Evolutionary conservation across 306 rosid species (phyloP).

Genomic region (barrel medic (Medicago truncatula)): MtrunA17r5.0-ANR NC_053042.1:5000501-5001000

Average conservation of each 20-base stretch:
- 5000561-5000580: not conserved
- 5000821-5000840: not conserved
- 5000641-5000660: too few relatives aligned
- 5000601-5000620: not conserved
- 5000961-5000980: slow-evolving; percentile 46
- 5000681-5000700: too few relatives aligned
- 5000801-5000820: not conserved
- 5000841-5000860: not conserved
- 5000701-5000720: too few relatives aligned
- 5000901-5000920: slow-evolving; percentile 46
- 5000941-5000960: slow-evolving; percentile 67
- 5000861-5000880: not conserved
- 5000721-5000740: too few relatives aligned
- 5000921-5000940: slow-evolving; percentile 53
- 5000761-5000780: too few relatives aligned
- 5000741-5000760: too few relatives aligned
- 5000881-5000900: slow-evolving; percentile 1
- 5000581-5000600: not conserved
- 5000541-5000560: not conserved
- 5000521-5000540: not conserved
- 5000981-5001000: slow-evolving; percentile 53
- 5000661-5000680: too few relatives aligned
- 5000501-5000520: slow-evolving; percentile 2
- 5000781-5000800: too few relatives aligned
- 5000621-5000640: too few relatives aligned